These are phyloP conservation scores for Coemansia sp. DNA, from an alignment of 192 early-diverging fungal species.

Conservation along the genomic window DNA sequence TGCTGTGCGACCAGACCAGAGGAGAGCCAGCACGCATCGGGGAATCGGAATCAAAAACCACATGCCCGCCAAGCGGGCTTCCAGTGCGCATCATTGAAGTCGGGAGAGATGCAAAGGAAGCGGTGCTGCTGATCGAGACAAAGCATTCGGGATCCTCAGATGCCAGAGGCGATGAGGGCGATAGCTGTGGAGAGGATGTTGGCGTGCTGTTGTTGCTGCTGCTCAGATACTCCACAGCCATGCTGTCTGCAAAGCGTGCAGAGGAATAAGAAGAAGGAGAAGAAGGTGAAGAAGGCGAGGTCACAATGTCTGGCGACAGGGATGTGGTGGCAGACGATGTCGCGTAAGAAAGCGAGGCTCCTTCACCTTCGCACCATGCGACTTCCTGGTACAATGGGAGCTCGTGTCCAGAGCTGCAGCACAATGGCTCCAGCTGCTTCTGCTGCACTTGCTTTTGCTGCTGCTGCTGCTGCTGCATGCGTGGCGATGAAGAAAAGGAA, in stretches of 20 bases:
- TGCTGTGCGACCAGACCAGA: slow-evolving; percentile 41
- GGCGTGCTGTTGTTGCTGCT: slow-evolving; percentile 1
- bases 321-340: neutral
- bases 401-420: slow-evolving; percentile 16
- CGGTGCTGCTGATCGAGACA: neutral
- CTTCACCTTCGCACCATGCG: slow-evolving; percentile 41
- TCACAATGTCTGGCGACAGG: slow-evolving; percentile 15
- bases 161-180: neutral
- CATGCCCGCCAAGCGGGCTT: slow-evolving; percentile 27
- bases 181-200: neutral
- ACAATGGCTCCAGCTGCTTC: neutral
- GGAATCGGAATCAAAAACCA: slow-evolving; percentile 37
- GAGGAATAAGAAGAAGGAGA: neutral
- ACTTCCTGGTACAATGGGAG: slow-evolving; percentile 51
- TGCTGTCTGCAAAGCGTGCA: slow-evolving; percentile 2
- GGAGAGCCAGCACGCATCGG: slow-evolving; percentile 43
- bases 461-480: neutral
- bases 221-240: neutral
- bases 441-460: neutral
- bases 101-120: slow-evolving; percentile 5
- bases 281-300: too few relatives aligned
- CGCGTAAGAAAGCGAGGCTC: neutral
- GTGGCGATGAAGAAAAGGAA: slow-evolving; percentile 7
- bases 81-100: slow-evolving; percentile 33
- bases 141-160: neutral